Evolutionary conservation across 75 land plant genomes (phyloP).

Genomic region (Picea sitchensis): DNA sequence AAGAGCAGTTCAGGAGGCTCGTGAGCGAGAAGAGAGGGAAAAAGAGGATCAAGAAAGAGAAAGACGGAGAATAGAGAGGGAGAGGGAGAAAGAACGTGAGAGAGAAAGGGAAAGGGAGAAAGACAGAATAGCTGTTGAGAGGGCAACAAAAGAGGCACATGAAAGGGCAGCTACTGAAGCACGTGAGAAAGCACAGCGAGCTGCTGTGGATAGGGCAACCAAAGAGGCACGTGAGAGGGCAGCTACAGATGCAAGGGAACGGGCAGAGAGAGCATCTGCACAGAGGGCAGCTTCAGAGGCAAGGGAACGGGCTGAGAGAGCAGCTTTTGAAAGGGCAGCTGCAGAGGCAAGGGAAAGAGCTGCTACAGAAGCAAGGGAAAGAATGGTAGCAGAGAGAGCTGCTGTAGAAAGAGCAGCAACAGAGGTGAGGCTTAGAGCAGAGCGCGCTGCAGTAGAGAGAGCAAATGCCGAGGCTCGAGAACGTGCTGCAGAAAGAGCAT

Average conservation of each 20-base stretch:
- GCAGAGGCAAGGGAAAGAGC: constrained; percentile 69
- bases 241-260: constrained; percentile 64
- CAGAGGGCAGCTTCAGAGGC: constrained; percentile 53
- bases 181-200: constrained; percentile 46
- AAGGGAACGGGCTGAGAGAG: constrained; percentile 44
- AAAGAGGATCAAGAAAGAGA: constrained; percentile 15
- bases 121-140: constrained; percentile 26
- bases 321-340: constrained; percentile 51
- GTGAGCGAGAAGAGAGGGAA: constrained; percentile 46
- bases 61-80: constrained; percentile 29
- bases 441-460: constrained; percentile 38
- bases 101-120: constrained; percentile 43
- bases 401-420: constrained; percentile 72
- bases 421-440: constrained; percentile 62
- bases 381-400: constrained; percentile 43
- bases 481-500: constrained; percentile 47
- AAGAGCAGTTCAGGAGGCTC: constrained; percentile 21
- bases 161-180: constrained; percentile 72
- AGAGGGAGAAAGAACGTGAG: constrained; percentile 28
- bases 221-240: constrained; percentile 69
- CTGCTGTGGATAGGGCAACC: constrained; percentile 38
- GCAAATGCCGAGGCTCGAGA: constrained; percentile 61
- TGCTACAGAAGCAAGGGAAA: constrained; percentile 36
- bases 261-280: constrained; percentile 44
- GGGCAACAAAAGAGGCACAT: constrained; percentile 58